Evolutionary conservation across 2,329 filamentous ascomycete species (phyloP), one percentile per base, ranked within the genome.

Genomic region (Pseudogymnoascus sp.): DNA sequence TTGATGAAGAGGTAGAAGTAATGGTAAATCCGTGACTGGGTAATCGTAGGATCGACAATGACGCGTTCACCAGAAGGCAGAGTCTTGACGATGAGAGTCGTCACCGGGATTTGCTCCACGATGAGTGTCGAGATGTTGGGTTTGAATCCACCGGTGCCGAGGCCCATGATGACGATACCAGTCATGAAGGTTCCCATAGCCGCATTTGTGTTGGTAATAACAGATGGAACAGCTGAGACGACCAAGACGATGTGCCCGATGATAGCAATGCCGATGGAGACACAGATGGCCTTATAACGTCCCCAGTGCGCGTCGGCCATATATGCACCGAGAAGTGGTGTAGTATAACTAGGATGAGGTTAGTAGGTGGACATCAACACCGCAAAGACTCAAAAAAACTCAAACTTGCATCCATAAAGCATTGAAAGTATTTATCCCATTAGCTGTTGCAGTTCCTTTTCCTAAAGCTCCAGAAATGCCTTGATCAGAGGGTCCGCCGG

Each of bases 231-330:
- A 0, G 83, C 77, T 0, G 83, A 83, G 4, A 80, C 75, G 71
- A 83, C 79, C 19, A 85, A 76, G 62, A 86, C 76, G 25, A 83
- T 72, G 31, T 86, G 78, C 51, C 84, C 84, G 16, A 83, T 65
- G 71, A 84, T 77, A 34, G 77, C 76, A 65, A 79, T 75, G n/a
- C 71, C 73, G 37, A 78, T 76, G 57, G 77, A 77, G 43, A 81
- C 71, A 65, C 83, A 75, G 65, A 86, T 85, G n/a, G 84, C 84
- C 75, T 83, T 85, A 77, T 83, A 85, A 70, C 83, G 83, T 62
- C 84, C 84, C 28, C 85, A 78, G 66, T 84, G 85, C 70, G 82
- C 80, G 69, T 86, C 77, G 14, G 82, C 81, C 62, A 85, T 76
- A 71, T 83, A 83, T 69, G 81, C 83, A 70, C 83, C 83, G 63